Conservation (phyloP, 2,329 filamentous ascomycete species). For the Periglandula ipomoeae region DNA sequence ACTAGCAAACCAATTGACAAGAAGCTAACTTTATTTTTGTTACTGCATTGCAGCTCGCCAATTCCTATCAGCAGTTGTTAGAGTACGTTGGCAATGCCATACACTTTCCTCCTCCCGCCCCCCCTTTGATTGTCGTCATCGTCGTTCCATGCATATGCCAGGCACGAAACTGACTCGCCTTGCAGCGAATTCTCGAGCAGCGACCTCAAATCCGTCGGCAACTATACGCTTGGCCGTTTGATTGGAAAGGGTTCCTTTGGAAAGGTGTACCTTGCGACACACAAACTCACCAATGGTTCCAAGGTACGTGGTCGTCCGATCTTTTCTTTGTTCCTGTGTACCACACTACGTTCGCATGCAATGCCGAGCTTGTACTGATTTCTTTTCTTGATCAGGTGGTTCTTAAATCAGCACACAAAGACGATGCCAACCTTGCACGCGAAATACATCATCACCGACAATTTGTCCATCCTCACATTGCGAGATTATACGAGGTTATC, state of each 20-base stretch:
- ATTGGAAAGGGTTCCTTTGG: constrained; percentile 98
- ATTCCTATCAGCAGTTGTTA: constrained; percentile 91
- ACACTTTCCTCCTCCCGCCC: neutral
- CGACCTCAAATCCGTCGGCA: constrained; percentile 86
- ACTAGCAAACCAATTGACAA: neutral
- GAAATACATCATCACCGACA: constrained; percentile 99
- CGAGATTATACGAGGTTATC: constrained; percentile 93
- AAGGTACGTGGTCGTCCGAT: constrained; percentile 50
- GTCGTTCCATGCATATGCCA: constrained; percentile 1
- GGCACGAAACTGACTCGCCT: constrained; percentile 8
- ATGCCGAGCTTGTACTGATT: neutral
- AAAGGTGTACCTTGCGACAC: constrained; percentile 91
- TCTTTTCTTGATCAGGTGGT: constrained; percentile 57
- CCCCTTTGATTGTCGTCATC: neutral
- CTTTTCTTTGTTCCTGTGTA: constrained; percentile 1
- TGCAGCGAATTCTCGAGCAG: constrained; percentile 83
- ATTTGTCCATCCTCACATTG: constrained; percentile 95
- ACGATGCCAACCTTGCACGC: constrained; percentile 88
- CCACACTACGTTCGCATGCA: neutral
- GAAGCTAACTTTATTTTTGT: neutral
- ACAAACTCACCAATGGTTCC: constrained; percentile 97
- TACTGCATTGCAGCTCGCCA: constrained; percentile 60
- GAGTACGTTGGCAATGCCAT: constrained; percentile 51
- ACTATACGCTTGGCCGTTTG: constrained; percentile 82
- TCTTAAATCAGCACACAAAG: constrained; percentile 94